phyloP scores from a whole-genome alignment of 306 rosid species.

The Coriaria nepalensis region DNA sequence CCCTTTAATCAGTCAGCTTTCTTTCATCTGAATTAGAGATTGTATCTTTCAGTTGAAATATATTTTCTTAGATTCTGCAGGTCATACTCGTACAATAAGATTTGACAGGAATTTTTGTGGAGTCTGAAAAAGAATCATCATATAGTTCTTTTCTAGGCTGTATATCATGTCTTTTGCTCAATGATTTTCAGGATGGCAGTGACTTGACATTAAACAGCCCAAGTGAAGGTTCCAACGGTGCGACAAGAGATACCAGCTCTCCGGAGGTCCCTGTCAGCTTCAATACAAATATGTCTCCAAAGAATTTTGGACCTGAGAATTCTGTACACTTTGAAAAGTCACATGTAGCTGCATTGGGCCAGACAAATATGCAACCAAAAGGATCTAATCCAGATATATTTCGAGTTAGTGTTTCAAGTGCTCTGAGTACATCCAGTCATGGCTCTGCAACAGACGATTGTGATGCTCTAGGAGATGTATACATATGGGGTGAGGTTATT shows the following conservation, averaged over 20 bases:
- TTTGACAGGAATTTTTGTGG: no score
- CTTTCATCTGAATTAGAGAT: no score
- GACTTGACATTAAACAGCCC: conserved; percentile 77
- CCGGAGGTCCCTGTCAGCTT: conserved; percentile 54
- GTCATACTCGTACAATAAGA: no score
- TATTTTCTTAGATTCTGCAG: no score
- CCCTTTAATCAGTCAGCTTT: no score
- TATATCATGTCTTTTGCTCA: conserved; percentile 14
- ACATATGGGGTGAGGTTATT: conserved; percentile 86
- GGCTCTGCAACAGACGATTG: conserved; percentile 89
- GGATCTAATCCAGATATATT: conserved; percentile 70
- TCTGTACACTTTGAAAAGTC: conserved; percentile 47
- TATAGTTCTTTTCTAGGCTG: no score
- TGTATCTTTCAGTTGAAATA: no score
- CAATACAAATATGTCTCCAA: conserved; percentile 52
- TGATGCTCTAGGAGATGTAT: conserved; percentile 89
- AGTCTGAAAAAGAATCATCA: no score
- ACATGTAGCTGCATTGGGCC: conserved; percentile 51
- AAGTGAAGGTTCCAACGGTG: conserved; percentile 66
- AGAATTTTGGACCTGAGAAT: conserved; percentile 34
- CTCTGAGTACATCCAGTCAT: conserved; percentile 93
- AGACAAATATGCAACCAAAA: conserved; percentile 82
- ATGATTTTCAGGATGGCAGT: conserved; percentile 64
- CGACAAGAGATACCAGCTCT: conserved; percentile 52
- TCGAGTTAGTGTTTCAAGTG: conserved; percentile 92